These are phyloP conservation scores for Botrytis tulipae DNA, from an alignment of 2,329 filamentous ascomycete genomes.

Conservation along the genomic window DNA sequence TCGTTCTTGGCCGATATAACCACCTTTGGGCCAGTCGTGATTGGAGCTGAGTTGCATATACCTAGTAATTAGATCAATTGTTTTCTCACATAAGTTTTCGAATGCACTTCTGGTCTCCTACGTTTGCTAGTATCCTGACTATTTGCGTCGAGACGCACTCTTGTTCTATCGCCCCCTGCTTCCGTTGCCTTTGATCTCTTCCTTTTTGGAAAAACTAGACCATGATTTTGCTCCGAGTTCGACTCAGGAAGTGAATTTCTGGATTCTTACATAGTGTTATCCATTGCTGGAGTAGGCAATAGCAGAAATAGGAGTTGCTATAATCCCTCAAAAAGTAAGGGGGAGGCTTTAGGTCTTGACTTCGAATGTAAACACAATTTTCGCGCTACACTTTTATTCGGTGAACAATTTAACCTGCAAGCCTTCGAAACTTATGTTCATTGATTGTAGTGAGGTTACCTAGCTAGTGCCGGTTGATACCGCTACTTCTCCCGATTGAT, in stretches of 20 bases:
- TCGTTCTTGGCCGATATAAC: fast-evolving
- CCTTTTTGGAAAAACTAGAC: not conserved
- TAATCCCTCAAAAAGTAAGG: too few species aligned
- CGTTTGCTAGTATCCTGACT: not conserved
- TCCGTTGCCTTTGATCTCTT: not conserved
- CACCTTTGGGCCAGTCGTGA: fast-evolving
- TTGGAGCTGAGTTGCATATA: not conserved
- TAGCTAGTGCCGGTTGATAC: not conserved
- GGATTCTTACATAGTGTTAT: not conserved
- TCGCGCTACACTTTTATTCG: too few species aligned
- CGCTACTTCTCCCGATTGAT: too few species aligned
- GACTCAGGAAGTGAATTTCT: not conserved
- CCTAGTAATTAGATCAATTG: not conserved
- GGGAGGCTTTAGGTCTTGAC: too few species aligned
- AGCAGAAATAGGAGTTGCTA: not conserved
- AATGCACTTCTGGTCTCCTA: not conserved
- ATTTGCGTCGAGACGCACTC: not conserved
- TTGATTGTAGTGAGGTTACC: not conserved
- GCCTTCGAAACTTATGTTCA: too few species aligned
- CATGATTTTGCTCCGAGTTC: too few species aligned
- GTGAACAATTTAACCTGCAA: too few species aligned
- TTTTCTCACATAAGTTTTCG: too few species aligned
- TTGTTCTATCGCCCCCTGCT: not conserved
- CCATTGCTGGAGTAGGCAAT: not conserved
- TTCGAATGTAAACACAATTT: too few species aligned